These are phyloP conservation scores for Xerocomus spinulosus DNA, from an alignment of 768 basidiomycete genomes.

Conservation along the genomic window DNA sequence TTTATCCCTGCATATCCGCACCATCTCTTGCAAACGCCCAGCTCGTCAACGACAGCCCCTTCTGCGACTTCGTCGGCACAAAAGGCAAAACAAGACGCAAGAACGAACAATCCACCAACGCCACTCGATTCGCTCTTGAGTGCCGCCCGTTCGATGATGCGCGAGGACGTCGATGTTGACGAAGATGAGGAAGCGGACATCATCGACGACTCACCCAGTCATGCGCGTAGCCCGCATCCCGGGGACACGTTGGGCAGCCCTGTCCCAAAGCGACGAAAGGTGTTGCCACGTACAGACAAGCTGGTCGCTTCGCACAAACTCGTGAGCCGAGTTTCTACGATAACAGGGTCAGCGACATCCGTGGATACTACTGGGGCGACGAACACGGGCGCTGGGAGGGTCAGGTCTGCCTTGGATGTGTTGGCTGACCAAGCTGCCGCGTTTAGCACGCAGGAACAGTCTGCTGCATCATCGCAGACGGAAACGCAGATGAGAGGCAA, in stretches of 20 bases:
- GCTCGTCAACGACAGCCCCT: constrained; percentile 29
- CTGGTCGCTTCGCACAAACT: constrained; percentile 4
- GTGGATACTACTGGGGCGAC: not conserved
- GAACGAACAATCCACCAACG: constrained; percentile 34
- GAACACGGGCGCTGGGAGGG: constrained; percentile 19
- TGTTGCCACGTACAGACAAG: constrained; percentile 12
- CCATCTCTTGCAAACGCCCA: constrained; percentile 29
- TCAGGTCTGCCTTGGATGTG: constrained; percentile 61
- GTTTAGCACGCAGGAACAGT: constrained; percentile 38
- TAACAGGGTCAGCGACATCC: not conserved
- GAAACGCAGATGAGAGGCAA: constrained; percentile 14
- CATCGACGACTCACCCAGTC: constrained; percentile 16
- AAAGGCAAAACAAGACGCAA: constrained; percentile 14
- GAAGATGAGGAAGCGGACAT: constrained; percentile 30
- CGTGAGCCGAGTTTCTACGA: not conserved
- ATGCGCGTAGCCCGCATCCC: constrained; percentile 26
- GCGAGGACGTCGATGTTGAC: constrained; percentile 30
- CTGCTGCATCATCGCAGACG: not conserved
- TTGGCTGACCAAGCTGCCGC: constrained; percentile 69
- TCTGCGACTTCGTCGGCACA: constrained; percentile 23
- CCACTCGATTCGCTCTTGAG: constrained; percentile 57
- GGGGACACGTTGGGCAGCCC: constrained; percentile 32
- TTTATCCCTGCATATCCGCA: constrained; percentile 28
- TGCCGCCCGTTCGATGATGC: constrained; percentile 57
- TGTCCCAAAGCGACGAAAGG: constrained; percentile 37